Evolutionary conservation across 2,329 filamentous ascomycete species (phyloP), one percentile per base, ranked within the genome.

Genomic region (Xylariaceae sp.): DNA sequence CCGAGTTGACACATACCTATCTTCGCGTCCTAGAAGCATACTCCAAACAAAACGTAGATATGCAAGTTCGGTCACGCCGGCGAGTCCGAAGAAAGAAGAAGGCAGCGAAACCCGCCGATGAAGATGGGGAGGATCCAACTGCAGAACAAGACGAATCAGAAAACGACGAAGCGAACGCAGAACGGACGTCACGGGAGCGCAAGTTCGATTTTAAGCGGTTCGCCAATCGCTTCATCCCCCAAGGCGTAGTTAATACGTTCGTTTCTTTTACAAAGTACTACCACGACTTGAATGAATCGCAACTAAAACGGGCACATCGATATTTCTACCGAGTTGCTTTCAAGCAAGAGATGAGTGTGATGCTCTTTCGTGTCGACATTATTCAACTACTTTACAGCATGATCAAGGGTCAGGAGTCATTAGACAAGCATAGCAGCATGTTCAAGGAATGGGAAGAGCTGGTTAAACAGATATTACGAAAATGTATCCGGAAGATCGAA

Each of bases 241-340:
- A 97, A 68, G 84, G 81, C 49, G 92, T 91, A 21, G 84, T 99
- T 43, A 86, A 97, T 68, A 95, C 92, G 0, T 99, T 96, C 67
- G 79, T 95, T 29, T 77, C 83, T 2, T 91, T 96, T 59, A 84
- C 86, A 0, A 81, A 79, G 44, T 92, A 85, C 71, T 96, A 95
- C 71, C 80, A 78, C 39, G 94, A 99, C 60, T 78, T 99, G 10
- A 81, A 84, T 49, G 77, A 84, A 2, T 78, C 84, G 36, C 94
- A 99, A 68, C 76, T 97, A 36, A 97, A 97, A 74, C 85, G 94
- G 5, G 87, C 87, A 12, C 94, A 97, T 72, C 87, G 94, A 6
- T 99, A 92, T 70, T 92, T 99, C 66, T 95, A 97, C 66, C 86
- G 92, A 0, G 79, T 95, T 10, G 91, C 91, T 0, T 97, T 97